phyloP scores from a whole-genome alignment of 441 rosid species.

The Gossypium aridum region DNA sequence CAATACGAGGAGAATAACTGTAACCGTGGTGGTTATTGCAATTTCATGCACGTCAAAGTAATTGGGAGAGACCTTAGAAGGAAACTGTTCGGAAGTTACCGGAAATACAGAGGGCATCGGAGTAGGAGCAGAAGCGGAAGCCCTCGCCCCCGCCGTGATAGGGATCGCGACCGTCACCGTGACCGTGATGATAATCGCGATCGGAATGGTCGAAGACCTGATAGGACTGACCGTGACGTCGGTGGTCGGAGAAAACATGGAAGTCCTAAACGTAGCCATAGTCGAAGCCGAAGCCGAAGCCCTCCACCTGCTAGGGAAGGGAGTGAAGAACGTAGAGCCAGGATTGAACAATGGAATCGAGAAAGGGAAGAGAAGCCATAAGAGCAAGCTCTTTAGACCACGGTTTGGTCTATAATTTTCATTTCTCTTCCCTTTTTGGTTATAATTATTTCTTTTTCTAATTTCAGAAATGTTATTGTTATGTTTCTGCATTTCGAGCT shows the following conservation, averaged over 20 bases:
- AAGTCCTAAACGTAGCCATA: neutral
- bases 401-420: neutral
- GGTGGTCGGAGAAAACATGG: neutral
- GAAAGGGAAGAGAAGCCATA: neutral
- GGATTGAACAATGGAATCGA: conserved; percentile 8
- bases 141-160: conserved; percentile 13
- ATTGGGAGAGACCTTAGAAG: neutral
- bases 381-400: neutral
- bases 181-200: neutral
- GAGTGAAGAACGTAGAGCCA: conserved; percentile 19
- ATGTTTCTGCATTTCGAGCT: neutral
- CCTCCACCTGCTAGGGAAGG: conserved; percentile 15
- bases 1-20: conserved; percentile 37
- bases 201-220: conserved; percentile 29
- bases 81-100: conserved; percentile 32
- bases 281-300: conserved; percentile 9
- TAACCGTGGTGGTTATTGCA: neutral
- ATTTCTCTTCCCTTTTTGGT: neutral
- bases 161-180: conserved; percentile 1
- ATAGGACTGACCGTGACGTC: conserved; percentile 19
- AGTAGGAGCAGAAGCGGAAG: conserved; percentile 33
- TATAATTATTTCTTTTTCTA: neutral
- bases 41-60: neutral
- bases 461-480: neutral
- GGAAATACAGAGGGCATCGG: conserved; percentile 24